Evolutionary conservation across 2,329 filamentous ascomycete species (phyloP), one percentile per base, ranked within the genome.

Genomic region (Fusarium subglutinans): DNA sequence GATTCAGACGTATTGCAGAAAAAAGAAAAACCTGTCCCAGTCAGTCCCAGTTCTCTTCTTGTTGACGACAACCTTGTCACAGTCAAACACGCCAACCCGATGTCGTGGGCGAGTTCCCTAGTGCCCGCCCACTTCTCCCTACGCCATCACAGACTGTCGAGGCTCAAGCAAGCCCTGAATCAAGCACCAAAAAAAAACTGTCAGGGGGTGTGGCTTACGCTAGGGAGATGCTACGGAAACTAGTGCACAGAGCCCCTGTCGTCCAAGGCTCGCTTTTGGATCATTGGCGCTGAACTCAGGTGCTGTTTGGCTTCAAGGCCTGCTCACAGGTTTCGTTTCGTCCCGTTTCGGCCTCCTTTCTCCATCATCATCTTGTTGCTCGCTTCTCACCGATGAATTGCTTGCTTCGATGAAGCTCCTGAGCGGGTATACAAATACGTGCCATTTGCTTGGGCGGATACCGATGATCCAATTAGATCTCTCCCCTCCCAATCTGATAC

Each of bases 21-120:
- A 51, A 24, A 20, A 35, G 17, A 20, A 51, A 35, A 35, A 33
- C 18, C 13, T 26, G 35, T 35, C 30, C 47, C 28, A 24, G 35
- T 37, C 28, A 24, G 35, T 37, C 35, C 35, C 35, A 37, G 35
- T 44, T 64, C 41, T 63, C 33, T 30, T 41, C 30, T 70, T 37
- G 30, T 40, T 48, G 40, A 41, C 41, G 43, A 57, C 59, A 53
- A 54, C 45, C 57, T 57, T 53, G 40, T 53, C 63, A 35, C 12
- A 24, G n/a, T 24, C 30, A 43, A 50, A 62, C 63, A 66, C 15
- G 26, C 45, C 55, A 73, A 67, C 76, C 76, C 76, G 64, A 74
- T 66, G 72, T 66, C 55, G 53, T 75, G 74, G 76, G 43, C 60
- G 69, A 68, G 63, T 76, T 77, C 55, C 72, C 70, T 78, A 78